Conservation (phyloP, 768 basidiomycete species). For the Cyathus striatus region DNA sequence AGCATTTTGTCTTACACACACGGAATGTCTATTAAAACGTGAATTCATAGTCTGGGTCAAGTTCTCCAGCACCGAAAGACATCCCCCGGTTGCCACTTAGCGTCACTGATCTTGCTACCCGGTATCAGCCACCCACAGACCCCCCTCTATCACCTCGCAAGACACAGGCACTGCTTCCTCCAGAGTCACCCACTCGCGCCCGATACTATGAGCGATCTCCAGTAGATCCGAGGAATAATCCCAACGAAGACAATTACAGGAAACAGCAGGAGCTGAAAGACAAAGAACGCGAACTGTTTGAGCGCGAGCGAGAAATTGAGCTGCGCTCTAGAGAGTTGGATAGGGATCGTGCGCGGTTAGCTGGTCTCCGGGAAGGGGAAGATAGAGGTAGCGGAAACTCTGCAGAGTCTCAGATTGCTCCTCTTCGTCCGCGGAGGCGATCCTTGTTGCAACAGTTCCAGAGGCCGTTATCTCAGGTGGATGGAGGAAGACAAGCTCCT, state of each 20-base stretch:
- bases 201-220: too few species aligned
- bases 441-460: conserved; percentile 29
- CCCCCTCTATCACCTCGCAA: conserved; percentile 38
- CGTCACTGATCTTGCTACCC: conserved; percentile 58
- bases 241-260: too few species aligned
- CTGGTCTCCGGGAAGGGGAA: conserved; percentile 11
- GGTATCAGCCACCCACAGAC: conserved; percentile 44
- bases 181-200: not conserved
- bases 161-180: too few species aligned
- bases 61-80: conserved; percentile 55
- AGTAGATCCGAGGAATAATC: conserved; percentile 21
- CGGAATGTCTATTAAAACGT: conserved; percentile 3
- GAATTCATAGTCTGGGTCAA: conserved; percentile 39
- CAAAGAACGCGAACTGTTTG: conserved; percentile 47
- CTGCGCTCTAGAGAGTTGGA: conserved; percentile 53
- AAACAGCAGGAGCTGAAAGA: conserved; percentile 49
- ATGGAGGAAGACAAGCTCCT: conserved; percentile 5
- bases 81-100: conserved; percentile 59
- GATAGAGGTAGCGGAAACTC: conserved; percentile 9
- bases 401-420: conserved; percentile 12
- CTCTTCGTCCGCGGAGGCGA: conserved; percentile 23
- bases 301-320: conserved; percentile 51
- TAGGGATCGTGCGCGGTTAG: conserved; percentile 40
- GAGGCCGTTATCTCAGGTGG: conserved; percentile 19
- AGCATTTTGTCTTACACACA: conserved; percentile 16